These are phyloP conservation scores for Neurospora sp. DNA, from an alignment of 495 filamentous ascomycete species.

Conservation along the genomic window DNA sequence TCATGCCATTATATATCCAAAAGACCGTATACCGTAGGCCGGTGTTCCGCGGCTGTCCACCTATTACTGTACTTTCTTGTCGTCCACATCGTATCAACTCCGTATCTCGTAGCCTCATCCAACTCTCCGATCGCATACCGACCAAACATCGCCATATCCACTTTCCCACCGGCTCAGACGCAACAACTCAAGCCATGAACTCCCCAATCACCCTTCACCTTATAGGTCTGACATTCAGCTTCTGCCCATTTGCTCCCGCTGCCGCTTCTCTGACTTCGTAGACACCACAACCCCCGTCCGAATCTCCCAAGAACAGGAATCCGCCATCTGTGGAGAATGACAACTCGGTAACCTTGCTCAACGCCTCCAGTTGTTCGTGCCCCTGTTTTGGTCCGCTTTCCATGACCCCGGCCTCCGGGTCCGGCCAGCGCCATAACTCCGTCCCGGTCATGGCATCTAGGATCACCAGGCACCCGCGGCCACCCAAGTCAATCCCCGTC, in stretches of 20 bases:
- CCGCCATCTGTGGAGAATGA: conserved; percentile 23
- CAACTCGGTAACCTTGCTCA: conserved; percentile 22
- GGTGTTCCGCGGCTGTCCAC: background rate
- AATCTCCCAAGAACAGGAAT: conserved; percentile 23
- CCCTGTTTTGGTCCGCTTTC: conserved; percentile 9
- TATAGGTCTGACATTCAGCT: background rate
- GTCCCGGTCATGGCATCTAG: conserved; percentile 24
- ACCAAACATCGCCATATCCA: background rate
- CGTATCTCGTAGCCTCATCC: background rate
- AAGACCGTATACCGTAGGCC: background rate
- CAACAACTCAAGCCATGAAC: background rate
- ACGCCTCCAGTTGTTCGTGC: conserved; percentile 17
- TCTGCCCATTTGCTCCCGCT: background rate
- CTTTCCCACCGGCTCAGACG: background rate
- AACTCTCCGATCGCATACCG: background rate
- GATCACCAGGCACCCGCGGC: conserved; percentile 19
- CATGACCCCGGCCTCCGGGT: conserved; percentile 8
- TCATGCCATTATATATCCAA: background rate
- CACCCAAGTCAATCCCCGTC: conserved; percentile 18
- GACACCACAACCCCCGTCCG: conserved; percentile 16
- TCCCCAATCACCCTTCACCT: background rate
- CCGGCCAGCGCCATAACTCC: conserved; percentile 25
- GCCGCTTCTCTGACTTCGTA: conserved; percentile 23
- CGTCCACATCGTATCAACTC: background rate
- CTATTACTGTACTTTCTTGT: background rate